These are phyloP conservation scores for Xanthoconium separans DNA, from an alignment of 1,284 basidiomycete genomes.

Conservation along the genomic window DNA sequence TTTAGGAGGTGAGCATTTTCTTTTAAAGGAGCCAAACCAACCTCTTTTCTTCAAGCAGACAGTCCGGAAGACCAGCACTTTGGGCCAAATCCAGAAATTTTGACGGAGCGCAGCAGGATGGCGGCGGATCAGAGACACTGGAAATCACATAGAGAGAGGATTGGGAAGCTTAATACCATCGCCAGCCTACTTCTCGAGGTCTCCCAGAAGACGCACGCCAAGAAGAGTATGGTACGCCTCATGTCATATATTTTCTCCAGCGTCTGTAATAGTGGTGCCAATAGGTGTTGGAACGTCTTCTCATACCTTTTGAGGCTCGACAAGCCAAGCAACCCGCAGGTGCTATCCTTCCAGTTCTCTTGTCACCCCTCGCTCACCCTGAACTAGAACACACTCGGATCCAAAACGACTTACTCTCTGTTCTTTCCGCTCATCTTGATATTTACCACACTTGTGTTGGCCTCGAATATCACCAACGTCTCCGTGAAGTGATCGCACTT, in stretches of 20 bases:
- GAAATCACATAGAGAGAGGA: conserved; percentile 43
- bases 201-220: conserved; percentile 24
- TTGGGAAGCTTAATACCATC: conserved; percentile 52
- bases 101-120: conserved; percentile 48
- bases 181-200: conserved; percentile 49
- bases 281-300: conserved; percentile 64
- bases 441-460: conserved; percentile 67
- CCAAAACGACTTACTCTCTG: conserved; percentile 64
- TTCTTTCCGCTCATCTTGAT: conserved; percentile 70
- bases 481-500: conserved; percentile 68
- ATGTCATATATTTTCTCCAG: not conserved
- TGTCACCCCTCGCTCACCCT: conserved; percentile 11
- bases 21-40: not conserved
- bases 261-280: not conserved
- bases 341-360: conserved; percentile 29
- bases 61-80: conserved; percentile 67
- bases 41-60: conserved; percentile 21
- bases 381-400: conserved; percentile 51
- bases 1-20: conserved; percentile 27
- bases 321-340: conserved; percentile 55
- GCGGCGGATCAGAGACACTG: conserved; percentile 52
- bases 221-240: conserved; percentile 29
- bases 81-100: conserved; percentile 47
- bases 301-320: conserved; percentile 50
- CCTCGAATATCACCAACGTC: conserved; percentile 49